Evolutionary conservation across 371 early-diverging fungal species (phyloP).

Genomic region (Batrachochytrium dendrobatidis): DNA sequence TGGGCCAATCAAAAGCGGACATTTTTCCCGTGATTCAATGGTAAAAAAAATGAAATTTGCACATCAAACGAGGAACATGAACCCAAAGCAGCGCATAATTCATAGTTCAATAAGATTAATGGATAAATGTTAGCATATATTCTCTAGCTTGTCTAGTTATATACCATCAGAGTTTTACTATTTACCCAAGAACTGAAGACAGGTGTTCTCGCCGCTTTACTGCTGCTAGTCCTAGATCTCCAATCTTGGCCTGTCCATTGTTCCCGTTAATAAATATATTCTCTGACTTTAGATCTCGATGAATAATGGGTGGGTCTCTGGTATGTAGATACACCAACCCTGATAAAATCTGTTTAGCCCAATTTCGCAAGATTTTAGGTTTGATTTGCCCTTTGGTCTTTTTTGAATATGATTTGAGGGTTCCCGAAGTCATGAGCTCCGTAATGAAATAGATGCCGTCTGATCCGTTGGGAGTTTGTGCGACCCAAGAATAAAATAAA

Average conservation of each 20-base stretch:
- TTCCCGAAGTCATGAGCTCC: constrained; percentile 89
- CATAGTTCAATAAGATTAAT: too few relatives aligned
- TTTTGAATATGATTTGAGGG: constrained; percentile 66
- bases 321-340: constrained; percentile 76
- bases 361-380: constrained; percentile 69
- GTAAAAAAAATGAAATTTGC: too few relatives aligned
- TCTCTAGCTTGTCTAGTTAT: too few relatives aligned
- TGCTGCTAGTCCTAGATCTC: constrained; percentile 85
- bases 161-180: constrained; percentile 80
- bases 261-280: constrained; percentile 90
- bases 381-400: constrained; percentile 64
- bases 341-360: constrained; percentile 73
- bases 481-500: constrained; percentile 62
- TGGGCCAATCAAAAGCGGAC: too few relatives aligned
- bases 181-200: constrained; percentile 66
- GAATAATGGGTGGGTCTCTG: constrained; percentile 77
- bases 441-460: constrained; percentile 80
- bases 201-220: constrained; percentile 71
- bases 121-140: too few relatives aligned
- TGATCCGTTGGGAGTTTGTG: constrained; percentile 38
- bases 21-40: too few relatives aligned
- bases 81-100: too few relatives aligned
- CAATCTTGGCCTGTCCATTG: constrained; percentile 85
- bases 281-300: constrained; percentile 71
- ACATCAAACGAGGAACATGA: too few relatives aligned